These are phyloP conservation scores for Komagataella kurtzmanii DNA, from an alignment of 805 yeast genomes.

Conservation along the genomic window DNA sequence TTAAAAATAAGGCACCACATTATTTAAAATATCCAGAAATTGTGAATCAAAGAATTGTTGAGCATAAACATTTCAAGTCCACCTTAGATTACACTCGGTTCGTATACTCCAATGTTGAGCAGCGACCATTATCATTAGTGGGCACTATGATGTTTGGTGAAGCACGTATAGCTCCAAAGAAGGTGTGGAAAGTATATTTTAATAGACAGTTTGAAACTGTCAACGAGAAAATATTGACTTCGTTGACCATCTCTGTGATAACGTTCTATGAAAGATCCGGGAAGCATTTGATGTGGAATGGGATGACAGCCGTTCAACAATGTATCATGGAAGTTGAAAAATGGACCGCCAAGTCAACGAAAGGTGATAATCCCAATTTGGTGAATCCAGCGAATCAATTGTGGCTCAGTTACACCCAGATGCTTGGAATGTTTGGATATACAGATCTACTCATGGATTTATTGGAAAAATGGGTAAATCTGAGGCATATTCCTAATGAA, in stretches of 20 bases:
- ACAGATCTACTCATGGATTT: constrained; percentile 33
- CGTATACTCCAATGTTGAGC: not conserved
- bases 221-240: not conserved
- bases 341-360: constrained; percentile 19
- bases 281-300: constrained; percentile 26
- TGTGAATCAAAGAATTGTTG: not conserved
- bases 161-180: not conserved
- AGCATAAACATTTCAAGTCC: not conserved
- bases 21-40: not conserved
- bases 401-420: constrained; percentile 38
- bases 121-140: not conserved
- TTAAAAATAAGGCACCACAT: not conserved
- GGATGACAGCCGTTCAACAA: constrained; percentile 40
- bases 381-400: constrained; percentile 31
- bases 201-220: not conserved
- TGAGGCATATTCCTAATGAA: constrained; percentile 25
- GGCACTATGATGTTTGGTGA: not conserved
- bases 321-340: constrained; percentile 43
- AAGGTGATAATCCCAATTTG: constrained; percentile 15
- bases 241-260: not conserved
- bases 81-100: not conserved
- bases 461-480: constrained; percentile 39
- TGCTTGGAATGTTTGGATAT: constrained; percentile 34
- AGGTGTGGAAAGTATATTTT: not conserved
- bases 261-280: not conserved